phyloP scores from a whole-genome alignment of 352 stramenopile species.

The Pythium folliculosum region DNA sequence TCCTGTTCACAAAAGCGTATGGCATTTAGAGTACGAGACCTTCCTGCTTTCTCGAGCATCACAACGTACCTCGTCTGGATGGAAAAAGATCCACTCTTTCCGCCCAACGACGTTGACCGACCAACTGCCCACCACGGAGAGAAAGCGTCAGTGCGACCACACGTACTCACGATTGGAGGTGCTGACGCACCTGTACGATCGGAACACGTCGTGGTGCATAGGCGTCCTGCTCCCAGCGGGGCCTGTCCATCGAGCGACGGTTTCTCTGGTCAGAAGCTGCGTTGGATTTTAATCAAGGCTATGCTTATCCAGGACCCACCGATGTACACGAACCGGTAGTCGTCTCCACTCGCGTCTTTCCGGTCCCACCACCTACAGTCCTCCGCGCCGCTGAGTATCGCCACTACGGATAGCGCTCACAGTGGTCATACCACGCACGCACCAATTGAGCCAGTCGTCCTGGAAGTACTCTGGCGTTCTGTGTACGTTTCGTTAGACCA shows the following conservation, averaged over 20 bases:
- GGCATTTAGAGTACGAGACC: too few relatives aligned
- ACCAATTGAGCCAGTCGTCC: slow-evolving; percentile 94
- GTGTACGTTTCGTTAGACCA: slow-evolving; percentile 3
- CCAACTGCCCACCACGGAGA: slow-evolving; percentile 68
- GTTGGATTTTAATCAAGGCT: too few relatives aligned
- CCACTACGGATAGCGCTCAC: neutral
- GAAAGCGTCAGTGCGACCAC: too few relatives aligned
- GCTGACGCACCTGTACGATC: slow-evolving; percentile 86
- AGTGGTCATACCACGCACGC: neutral
- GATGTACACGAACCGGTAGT: slow-evolving; percentile 98
- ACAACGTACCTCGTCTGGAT: slow-evolving; percentile 67
- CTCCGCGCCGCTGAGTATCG: neutral
- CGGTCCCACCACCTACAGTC: slow-evolving; percentile 71
- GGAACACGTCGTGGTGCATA: slow-evolving; percentile 96
- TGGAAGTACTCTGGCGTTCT: slow-evolving; percentile 86
- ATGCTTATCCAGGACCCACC: slow-evolving; percentile 34
- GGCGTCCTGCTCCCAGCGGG: slow-evolving; percentile 87
- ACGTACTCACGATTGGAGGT: neutral
- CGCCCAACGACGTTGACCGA: slow-evolving; percentile 94
- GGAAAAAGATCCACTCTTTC: slow-evolving; percentile 94
- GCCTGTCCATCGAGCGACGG: slow-evolving; percentile 37
- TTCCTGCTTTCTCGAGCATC: too few relatives aligned
- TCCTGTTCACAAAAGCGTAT: slow-evolving; percentile 37
- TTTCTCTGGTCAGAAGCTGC: too few relatives aligned
- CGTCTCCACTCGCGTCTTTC: slow-evolving; percentile 61